Evolutionary conservation across 257 asterid species (phyloP).

Genomic region (Fraxinus quadrangulata): DNA sequence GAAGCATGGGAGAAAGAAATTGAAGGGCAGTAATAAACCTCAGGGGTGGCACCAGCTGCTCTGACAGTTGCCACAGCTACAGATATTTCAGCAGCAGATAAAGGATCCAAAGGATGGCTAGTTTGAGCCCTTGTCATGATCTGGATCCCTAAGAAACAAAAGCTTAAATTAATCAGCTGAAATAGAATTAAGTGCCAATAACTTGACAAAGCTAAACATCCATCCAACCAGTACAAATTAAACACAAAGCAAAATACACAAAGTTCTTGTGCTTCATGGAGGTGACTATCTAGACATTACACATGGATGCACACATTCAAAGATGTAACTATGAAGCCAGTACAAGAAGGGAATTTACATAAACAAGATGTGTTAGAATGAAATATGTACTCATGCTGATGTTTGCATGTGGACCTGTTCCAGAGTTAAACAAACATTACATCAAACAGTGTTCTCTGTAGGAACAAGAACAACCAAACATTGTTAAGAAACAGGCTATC

Average conservation of each 20-base stretch:
- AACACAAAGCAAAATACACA: neutral
- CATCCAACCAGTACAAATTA: conserved; percentile 18
- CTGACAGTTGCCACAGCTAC: conserved; percentile 98
- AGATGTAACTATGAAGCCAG: neutral
- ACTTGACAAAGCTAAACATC: conserved; percentile 10
- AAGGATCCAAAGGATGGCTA: conserved; percentile 94
- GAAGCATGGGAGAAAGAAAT: neutral
- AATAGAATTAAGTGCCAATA: neutral
- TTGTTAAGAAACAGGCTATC: neutral
- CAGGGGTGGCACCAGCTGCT: conserved; percentile 98
- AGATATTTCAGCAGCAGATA: conserved; percentile 85
- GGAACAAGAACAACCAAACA: neutral
- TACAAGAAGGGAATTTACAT: conserved; percentile 1
- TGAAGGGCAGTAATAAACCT: conserved; percentile 48
- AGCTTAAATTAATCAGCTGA: conserved; percentile 8
- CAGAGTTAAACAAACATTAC: neutral
- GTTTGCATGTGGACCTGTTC: neutral
- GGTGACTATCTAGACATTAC: conserved; percentile 2
- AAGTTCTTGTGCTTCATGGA: neutral
- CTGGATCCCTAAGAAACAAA: conserved; percentile 56
- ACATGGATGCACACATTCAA: neutral
- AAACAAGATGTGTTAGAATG: conserved; percentile 22
- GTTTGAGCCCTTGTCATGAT: conserved; percentile 69
- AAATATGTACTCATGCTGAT: neutral
- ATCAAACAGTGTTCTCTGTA: neutral